Evolutionary conservation across 305 asterid genomes (phyloP).

Genomic region (Fraxinus dipetala): DNA sequence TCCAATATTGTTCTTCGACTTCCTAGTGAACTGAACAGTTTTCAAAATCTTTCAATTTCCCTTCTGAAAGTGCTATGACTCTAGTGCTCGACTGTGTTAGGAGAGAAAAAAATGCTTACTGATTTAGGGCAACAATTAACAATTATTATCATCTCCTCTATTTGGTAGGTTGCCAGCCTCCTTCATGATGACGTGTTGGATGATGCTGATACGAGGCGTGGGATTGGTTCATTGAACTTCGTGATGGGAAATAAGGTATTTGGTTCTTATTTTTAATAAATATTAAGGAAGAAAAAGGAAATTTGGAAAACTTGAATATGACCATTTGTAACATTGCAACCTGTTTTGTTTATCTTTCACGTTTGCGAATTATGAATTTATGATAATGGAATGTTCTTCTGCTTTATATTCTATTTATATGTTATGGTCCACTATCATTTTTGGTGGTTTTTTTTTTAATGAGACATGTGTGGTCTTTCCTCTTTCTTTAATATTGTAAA

Average conservation of each 20-base stretch:
- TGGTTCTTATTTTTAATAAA: background rate
- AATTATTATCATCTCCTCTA: background rate
- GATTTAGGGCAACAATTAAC: background rate
- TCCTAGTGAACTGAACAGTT: background rate
- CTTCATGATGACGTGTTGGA: slow-evolving; percentile 97
- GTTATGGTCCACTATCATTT: background rate
- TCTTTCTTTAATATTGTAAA: no score
- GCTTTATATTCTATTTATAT: background rate
- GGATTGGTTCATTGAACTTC: slow-evolving; percentile 75
- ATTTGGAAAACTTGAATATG: background rate
- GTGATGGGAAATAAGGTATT: slow-evolving; percentile 94
- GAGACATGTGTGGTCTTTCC: no score
- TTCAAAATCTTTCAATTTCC: background rate
- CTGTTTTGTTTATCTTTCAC: background rate
- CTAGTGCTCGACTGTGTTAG: background rate
- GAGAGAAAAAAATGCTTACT: background rate
- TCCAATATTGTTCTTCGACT: background rate
- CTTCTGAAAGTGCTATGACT: background rate
- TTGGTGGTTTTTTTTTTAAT: background rate
- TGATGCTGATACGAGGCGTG: slow-evolving; percentile 95
- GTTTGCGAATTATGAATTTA: background rate
- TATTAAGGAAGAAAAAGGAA: background rate
- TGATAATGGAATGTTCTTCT: background rate
- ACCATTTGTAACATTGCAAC: background rate
- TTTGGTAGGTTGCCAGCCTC: slow-evolving; percentile 84